Percentiles rank a stretch among this genome's conserved stretches.
Evolutionary conservation across 768 basidiomycete species (phyloP).

Genomic region (Naganishia friedmannii): DNA sequence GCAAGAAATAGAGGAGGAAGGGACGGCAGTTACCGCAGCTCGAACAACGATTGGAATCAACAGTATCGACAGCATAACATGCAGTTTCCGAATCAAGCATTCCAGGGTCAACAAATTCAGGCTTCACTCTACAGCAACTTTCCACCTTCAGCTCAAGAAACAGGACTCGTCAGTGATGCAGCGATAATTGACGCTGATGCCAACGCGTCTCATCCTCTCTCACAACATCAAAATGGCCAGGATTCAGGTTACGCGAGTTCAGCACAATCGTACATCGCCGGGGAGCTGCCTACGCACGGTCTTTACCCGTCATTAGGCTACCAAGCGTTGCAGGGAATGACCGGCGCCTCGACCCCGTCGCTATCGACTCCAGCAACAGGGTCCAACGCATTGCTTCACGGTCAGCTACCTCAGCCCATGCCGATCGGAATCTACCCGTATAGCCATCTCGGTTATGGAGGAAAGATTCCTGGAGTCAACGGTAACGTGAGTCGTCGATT

Average conservation of each 20-base stretch:
- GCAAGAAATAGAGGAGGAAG: constrained; percentile 14
- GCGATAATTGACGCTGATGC: background rate
- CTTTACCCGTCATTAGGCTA: background rate
- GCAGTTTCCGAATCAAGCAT: background rate
- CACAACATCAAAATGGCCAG: background rate
- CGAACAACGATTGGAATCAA: background rate
- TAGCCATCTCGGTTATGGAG: constrained; percentile 24
- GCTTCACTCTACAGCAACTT: background rate
- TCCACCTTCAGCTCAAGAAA: background rate
- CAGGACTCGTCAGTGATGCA: background rate
- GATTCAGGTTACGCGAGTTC: background rate
- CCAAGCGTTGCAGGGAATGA: background rate
- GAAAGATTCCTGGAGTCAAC: constrained; percentile 33
- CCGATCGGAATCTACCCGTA: constrained; percentile 26
- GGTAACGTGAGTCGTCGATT: constrained; percentile 38
- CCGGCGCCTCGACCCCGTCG: background rate
- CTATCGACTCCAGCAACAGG: background rate
- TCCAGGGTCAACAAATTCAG: background rate
- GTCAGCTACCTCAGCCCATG: background rate
- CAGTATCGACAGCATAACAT: constrained; percentile 10
- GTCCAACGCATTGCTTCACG: background rate
- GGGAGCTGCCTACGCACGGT: background rate
- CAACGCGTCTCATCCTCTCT: background rate
- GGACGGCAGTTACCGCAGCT: background rate
- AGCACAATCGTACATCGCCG: background rate